Conservation (phyloP, 768 basidiomycete species). For the Russula foetens region DNA sequence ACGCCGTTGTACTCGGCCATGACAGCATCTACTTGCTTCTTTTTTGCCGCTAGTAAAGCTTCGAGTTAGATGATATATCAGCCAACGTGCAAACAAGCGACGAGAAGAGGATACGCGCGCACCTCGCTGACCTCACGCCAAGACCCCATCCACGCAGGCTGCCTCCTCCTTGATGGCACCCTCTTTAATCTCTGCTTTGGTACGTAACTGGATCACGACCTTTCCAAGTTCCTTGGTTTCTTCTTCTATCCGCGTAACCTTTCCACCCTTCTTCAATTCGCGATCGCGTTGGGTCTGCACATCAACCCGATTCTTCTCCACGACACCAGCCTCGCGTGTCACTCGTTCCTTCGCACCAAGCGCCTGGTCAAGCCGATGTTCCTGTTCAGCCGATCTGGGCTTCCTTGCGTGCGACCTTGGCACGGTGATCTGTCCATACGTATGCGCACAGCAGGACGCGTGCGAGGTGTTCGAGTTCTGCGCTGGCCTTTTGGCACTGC, state of each 20-base stretch:
- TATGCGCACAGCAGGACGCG: constrained; percentile 78
- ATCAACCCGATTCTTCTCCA: constrained; percentile 56
- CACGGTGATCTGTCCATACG: constrained; percentile 69
- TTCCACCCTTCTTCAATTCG: constrained; percentile 91
- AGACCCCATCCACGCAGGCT: constrained; percentile 43
- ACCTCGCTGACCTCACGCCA: constrained; percentile 58
- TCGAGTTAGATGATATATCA: constrained; percentile 39
- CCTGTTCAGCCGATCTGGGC: constrained; percentile 44
- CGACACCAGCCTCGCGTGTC: constrained; percentile 45
- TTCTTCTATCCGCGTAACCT: constrained; percentile 78
- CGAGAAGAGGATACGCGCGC: constrained; percentile 17
- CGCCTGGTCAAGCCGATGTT: constrained; percentile 38
- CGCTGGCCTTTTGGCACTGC: constrained; percentile 80
- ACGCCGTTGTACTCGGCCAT: constrained; percentile 47
- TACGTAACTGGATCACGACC: constrained; percentile 69
- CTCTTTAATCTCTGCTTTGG: constrained; percentile 78
- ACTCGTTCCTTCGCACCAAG: constrained; percentile 44
- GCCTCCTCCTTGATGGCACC: constrained; percentile 74
- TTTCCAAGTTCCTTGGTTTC: constrained; percentile 72
- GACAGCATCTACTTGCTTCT: constrained; percentile 46
- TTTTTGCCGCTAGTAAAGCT: constrained; percentile 49
- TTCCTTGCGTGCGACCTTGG: constrained; percentile 46
- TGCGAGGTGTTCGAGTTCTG: constrained; percentile 81
- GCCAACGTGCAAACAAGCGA: not conserved
- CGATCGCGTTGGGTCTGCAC: constrained; percentile 74